Evolutionary conservation across 257 asterid genomes (phyloP).

Genomic region (Solanum habrochaites): DNA sequence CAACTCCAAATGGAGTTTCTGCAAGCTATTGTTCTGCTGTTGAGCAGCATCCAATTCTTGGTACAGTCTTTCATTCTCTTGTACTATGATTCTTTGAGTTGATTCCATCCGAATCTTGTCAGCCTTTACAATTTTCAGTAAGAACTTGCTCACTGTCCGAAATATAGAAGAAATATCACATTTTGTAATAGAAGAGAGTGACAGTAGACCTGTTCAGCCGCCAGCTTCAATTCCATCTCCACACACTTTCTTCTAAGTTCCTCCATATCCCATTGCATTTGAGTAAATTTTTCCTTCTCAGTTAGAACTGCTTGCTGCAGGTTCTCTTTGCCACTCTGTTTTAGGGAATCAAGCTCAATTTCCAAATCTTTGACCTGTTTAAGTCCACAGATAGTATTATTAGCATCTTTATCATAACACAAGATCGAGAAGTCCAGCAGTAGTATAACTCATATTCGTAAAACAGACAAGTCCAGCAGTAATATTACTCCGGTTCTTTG

Average conservation of each 20-base stretch:
- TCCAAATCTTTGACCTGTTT: constrained; percentile 58
- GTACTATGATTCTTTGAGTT: constrained; percentile 10
- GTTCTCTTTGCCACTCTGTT: constrained; percentile 41
- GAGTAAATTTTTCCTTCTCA: constrained; percentile 46
- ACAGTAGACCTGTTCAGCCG: constrained; percentile 38
- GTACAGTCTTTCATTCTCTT: constrained; percentile 37
- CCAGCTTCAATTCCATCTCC: constrained; percentile 44
- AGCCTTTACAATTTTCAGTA: constrained; percentile 20
- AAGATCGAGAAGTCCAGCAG: not conserved
- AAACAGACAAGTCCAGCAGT: not conserved
- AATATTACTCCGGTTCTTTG: not conserved
- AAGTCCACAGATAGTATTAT: not conserved
- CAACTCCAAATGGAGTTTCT: constrained; percentile 30
- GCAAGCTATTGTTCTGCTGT: constrained; percentile 38
- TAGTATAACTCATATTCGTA: not conserved
- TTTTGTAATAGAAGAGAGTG: not conserved
- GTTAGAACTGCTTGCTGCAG: constrained; percentile 35
- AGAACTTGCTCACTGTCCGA: not conserved
- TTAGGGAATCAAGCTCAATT: constrained; percentile 35
- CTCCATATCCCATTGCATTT: constrained; percentile 65
- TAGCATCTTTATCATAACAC: not conserved
- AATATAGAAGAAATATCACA: not conserved
- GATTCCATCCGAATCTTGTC: constrained; percentile 26
- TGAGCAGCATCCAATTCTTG: constrained; percentile 33
- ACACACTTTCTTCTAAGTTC: constrained; percentile 41